Conservation (phyloP, 495 filamentous ascomycete species). For the Apiosordaria backusii region DNA sequence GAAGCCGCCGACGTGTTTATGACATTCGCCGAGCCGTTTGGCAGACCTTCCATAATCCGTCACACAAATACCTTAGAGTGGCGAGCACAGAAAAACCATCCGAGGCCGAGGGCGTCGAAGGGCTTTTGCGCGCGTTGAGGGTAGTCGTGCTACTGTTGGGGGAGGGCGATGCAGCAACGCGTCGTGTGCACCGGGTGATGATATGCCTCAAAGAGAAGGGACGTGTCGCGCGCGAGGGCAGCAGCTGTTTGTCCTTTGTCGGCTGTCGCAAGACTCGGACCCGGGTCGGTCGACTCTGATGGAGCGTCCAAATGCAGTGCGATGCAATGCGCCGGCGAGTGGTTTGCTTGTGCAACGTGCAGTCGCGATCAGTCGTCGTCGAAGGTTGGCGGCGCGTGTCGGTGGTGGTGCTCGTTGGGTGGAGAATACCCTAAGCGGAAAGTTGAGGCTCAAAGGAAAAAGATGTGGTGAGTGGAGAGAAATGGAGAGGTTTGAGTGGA, state of each 20-base stretch:
- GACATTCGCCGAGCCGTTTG: constrained; percentile 35
- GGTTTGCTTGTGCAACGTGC: constrained; percentile 19
- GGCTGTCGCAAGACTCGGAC: constrained; percentile 3
- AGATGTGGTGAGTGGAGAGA: constrained; percentile 37
- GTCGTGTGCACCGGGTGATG: constrained; percentile 6
- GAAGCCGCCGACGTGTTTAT: constrained; percentile 39
- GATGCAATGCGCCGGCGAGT: constrained; percentile 17
- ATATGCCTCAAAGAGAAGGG: constrained; percentile 8
- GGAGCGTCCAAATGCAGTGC: constrained; percentile 5
- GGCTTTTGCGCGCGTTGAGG: constrained; percentile 20
- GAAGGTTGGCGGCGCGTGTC: constrained; percentile 16
- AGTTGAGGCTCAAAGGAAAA: constrained; percentile 36
- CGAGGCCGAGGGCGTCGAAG: constrained; percentile 30
- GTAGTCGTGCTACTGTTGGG: neutral
- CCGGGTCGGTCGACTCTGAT: neutral
- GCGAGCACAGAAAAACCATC: constrained; percentile 33
- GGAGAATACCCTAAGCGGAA: constrained; percentile 34
- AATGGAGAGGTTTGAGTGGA: constrained; percentile 36
- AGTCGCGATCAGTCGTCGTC: constrained; percentile 23
- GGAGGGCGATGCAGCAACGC: constrained; percentile 12
- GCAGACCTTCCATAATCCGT: constrained; percentile 41
- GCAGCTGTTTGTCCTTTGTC: constrained; percentile 4
- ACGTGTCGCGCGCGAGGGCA: neutral
- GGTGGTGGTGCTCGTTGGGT: constrained; percentile 22
- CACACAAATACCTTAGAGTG: constrained; percentile 28